Conservation (phyloP, 805 yeast species). For the Kluyveromyces aestuarii region DNA sequence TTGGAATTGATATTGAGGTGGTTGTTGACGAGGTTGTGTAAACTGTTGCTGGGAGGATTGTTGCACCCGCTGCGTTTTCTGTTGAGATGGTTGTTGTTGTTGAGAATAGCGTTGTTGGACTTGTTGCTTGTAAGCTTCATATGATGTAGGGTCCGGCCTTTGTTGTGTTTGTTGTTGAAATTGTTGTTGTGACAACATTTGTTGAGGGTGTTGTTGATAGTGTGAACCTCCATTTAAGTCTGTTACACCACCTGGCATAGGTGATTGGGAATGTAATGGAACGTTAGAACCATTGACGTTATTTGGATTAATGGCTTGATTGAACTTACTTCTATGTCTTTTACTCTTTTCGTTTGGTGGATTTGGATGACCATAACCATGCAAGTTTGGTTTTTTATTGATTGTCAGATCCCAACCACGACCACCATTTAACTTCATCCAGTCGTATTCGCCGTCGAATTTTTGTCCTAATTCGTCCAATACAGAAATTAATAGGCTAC, state of each 20-base stretch:
- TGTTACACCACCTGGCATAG: constrained; percentile 3
- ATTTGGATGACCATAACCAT: constrained; percentile 93
- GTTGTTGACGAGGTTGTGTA: constrained; percentile 7
- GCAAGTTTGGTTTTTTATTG: constrained; percentile 87
- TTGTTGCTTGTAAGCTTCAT: constrained; percentile 31
- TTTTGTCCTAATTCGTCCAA: constrained; percentile 59
- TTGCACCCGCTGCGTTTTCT: constrained; percentile 7
- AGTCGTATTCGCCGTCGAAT: constrained; percentile 89
- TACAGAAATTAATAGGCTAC: constrained; percentile 69
- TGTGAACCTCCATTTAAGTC: constrained; percentile 14
- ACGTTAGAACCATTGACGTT: constrained; percentile 15
- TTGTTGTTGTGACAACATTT: constrained; percentile 18
- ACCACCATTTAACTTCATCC: constrained; percentile 95
- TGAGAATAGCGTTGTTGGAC: constrained; percentile 29
- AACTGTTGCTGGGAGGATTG: constrained; percentile 11
- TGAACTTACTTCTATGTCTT: constrained; percentile 30
- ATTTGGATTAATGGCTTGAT: constrained; percentile 18
- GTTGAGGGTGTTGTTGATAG: constrained; percentile 15
- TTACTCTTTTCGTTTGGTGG: constrained; percentile 52
- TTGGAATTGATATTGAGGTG: constrained; percentile 11
- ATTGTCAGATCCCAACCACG: constrained; percentile 90
- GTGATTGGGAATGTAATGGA: constrained; percentile 12
- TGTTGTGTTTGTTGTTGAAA: constrained; percentile 15
- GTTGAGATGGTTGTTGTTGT: constrained; percentile 17
- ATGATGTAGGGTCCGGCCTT: constrained; percentile 35